These are phyloP conservation scores for Fusarium stilboides DNA, from an alignment of 2,329 filamentous ascomycete species.

Conservation along the genomic window DNA sequence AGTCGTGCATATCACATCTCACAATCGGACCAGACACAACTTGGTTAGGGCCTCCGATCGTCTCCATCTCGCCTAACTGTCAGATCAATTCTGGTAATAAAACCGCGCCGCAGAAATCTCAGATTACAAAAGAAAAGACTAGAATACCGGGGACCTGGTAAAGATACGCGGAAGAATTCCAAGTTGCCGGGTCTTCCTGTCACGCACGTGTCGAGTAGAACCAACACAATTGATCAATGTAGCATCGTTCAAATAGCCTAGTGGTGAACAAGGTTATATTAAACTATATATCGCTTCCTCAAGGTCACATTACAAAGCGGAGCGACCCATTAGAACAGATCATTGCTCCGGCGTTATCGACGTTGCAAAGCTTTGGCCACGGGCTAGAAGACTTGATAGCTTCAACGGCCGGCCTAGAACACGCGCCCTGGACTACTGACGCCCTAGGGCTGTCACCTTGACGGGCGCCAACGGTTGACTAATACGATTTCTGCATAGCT, in stretches of 20 bases:
- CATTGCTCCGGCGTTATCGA: background rate
- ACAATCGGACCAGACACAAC: conserved; percentile 2
- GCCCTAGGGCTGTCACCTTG: conserved; percentile 1
- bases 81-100: conserved; percentile 12
- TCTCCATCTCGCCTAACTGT: conserved; percentile 11
- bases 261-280: background rate
- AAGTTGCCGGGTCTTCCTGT: background rate
- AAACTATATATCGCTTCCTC: background rate
- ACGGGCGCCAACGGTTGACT: conserved; percentile 9
- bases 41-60: conserved; percentile 7
- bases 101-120: background rate
- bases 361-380: background rate
- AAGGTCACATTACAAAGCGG: conserved; percentile 7
- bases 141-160: background rate
- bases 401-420: conserved; percentile 12
- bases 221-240: background rate
- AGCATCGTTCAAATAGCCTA: background rate
- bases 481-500: background rate
- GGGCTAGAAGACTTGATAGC: conserved; percentile 1
- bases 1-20: background rate
- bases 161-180: background rate
- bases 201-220: background rate
- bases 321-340: background rate
- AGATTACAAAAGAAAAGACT: background rate
- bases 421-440: conserved; percentile 12